Conservation (phyloP, 2,329 filamentous ascomycete genomes). For the Tolypocladium capitatum region DNA sequence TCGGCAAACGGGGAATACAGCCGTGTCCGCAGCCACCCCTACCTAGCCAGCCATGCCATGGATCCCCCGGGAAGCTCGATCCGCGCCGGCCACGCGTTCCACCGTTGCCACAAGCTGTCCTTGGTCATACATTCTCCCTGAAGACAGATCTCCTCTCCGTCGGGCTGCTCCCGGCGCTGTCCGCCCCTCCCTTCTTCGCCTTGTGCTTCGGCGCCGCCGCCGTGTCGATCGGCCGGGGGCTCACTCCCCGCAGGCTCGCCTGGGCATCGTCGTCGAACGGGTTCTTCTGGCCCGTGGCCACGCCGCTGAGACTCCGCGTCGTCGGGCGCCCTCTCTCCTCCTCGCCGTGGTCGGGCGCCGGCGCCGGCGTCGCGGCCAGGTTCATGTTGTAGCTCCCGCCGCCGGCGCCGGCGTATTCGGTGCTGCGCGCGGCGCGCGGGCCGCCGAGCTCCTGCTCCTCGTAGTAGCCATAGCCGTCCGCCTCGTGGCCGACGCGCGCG, state of each 20-base stretch:
- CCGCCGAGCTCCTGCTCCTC: conserved; percentile 63
- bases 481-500: conserved; percentile 61
- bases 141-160: conserved; percentile 58
- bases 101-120: too few species aligned
- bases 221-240: conserved; percentile 57
- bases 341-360: conserved; percentile 14
- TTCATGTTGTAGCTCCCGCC: conserved; percentile 33
- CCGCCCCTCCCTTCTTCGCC: conserved; percentile 18
- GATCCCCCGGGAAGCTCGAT: too few species aligned
- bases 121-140: conserved; percentile 54
- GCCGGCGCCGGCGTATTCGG: conserved; percentile 20
- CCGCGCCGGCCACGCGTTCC: too few species aligned
- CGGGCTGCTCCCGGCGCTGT: conserved; percentile 39
- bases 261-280: conserved; percentile 61
- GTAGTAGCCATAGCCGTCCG: conserved; percentile 55
- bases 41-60: too few species aligned
- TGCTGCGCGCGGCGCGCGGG: conserved; percentile 16
- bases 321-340: conserved; percentile 27
- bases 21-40: background rate
- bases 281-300: conserved; percentile 28
- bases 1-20: background rate
- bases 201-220: conserved; percentile 15
- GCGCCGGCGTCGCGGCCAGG: conserved; percentile 23
- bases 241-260: conserved; percentile 56
- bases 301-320: conserved; percentile 27